Conservation (phyloP, 108 stramenopile genomes). For the Fragilaria crotonensis region DNA sequence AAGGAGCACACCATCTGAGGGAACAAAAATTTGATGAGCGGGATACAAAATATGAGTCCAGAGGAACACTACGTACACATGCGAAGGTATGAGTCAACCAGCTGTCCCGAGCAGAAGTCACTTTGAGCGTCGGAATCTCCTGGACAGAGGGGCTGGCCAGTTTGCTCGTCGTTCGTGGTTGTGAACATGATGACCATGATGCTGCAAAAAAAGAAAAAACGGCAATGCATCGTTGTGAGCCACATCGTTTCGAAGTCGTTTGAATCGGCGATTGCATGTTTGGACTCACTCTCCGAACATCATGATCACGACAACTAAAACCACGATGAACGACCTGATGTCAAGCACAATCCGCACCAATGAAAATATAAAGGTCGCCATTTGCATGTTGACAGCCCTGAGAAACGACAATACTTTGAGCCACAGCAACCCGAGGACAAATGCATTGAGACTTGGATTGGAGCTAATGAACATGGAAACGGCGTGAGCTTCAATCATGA, state of each 20-base stretch:
- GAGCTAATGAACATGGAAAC: neutral
- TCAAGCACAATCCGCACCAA: conserved; percentile 18
- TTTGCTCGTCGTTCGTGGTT: neutral
- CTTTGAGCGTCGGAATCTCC: conserved; percentile 1
- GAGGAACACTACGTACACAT: conserved; percentile 10
- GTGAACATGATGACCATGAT: conserved; percentile 6
- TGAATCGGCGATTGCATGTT: neutral
- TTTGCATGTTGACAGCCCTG: conserved; percentile 36
- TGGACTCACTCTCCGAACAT: conserved; percentile 24
- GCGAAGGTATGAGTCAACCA: neutral
- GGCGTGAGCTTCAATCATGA: neutral
- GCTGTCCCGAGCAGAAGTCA: conserved; percentile 14
- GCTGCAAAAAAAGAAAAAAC: conserved; percentile 4
- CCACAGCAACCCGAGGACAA: conserved; percentile 36
- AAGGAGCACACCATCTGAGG: conserved; percentile 9
- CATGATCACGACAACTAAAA: conserved; percentile 18
- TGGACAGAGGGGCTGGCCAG: neutral
- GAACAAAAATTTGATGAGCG: neutral
- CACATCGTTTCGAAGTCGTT: too few relatives aligned
- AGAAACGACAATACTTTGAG: conserved; percentile 31
- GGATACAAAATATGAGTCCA: neutral
- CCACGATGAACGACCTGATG: conserved; percentile 7
- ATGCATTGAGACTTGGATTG: conserved; percentile 19
- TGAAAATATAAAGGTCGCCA: conserved; percentile 50
- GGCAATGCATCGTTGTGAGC: neutral